These are phyloP conservation scores for Trypanosoma conorhini DNA, from an alignment of 208 protist species.

Conservation along the genomic window DNA sequence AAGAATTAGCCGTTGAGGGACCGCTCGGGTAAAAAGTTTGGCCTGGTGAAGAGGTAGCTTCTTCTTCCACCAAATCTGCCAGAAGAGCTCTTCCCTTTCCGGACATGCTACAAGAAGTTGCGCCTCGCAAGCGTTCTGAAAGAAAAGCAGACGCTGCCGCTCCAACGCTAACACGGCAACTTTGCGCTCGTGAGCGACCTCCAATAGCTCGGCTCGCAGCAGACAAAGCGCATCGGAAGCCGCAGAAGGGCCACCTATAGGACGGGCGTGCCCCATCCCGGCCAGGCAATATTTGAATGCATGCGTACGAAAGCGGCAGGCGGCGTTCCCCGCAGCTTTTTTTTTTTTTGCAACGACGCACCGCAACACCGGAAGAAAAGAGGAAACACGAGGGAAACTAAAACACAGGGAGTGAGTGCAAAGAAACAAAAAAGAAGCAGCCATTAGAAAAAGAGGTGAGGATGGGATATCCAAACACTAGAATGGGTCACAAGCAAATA, in stretches of 20 bases:
- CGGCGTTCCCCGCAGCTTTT: neutral
- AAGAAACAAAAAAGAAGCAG: slow-evolving; percentile 13
- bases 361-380: neutral
- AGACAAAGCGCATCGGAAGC: neutral
- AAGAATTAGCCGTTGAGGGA: slow-evolving; percentile 1
- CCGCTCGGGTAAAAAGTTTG: neutral
- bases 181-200: slow-evolving; percentile 3
- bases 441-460: neutral
- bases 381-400: neutral
- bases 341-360: neutral
- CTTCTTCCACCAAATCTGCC: neutral
- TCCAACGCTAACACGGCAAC: slow-evolving; percentile 15
- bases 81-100: slow-evolving; percentile 14
- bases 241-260: neutral
- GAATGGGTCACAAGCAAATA: no score
- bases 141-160: slow-evolving; percentile 2
- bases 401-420: neutral
- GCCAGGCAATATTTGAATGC: neutral
- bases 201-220: slow-evolving; percentile 7
- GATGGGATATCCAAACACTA: no score
- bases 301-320: neutral
- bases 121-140: neutral
- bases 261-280: neutral
- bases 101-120: neutral
- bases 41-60: neutral